Evolutionary conservation across 192 early-diverging fungal genomes (phyloP).

Genomic region (Backusella luteola): DNA sequence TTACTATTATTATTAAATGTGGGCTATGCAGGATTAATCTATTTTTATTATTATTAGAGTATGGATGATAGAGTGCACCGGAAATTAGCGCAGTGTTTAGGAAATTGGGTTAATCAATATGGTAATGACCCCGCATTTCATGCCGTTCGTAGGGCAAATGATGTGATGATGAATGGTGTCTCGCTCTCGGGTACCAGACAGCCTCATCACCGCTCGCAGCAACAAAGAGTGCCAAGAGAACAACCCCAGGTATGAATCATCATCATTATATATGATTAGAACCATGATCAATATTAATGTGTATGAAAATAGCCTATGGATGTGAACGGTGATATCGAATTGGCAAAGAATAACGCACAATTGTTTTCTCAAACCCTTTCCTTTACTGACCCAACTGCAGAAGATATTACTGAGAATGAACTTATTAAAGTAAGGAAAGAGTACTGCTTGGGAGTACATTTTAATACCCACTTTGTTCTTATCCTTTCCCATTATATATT

Average conservation of each 20-base stretch:
- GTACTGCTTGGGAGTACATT: neutral
- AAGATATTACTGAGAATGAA: constrained; percentile 55
- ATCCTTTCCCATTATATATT: neutral
- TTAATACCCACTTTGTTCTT: neutral
- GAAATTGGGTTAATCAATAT: constrained; percentile 27
- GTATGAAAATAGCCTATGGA: constrained; percentile 22
- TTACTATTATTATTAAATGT: neutral
- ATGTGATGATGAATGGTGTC: constrained; percentile 15
- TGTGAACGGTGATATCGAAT: constrained; percentile 46
- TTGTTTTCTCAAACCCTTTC: constrained; percentile 53
- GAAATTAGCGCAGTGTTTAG: constrained; percentile 25
- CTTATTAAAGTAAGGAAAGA: constrained; percentile 44
- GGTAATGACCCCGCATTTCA: constrained; percentile 20
- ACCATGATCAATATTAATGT: neutral
- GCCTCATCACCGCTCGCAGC: neutral
- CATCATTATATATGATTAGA: too few relatives aligned
- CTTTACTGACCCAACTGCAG: constrained; percentile 53
- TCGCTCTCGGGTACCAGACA: neutral
- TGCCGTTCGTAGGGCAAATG: constrained; percentile 21
- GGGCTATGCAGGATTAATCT: neutral
- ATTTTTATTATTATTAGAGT: constrained; percentile 12
- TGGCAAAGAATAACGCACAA: constrained; percentile 54
- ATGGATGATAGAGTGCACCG: constrained; percentile 27
- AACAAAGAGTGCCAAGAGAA: neutral
- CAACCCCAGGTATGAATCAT: neutral